Evolutionary conservation across 768 basidiomycete species (phyloP), one percentile per base, ranked within the genome.

Genomic region (Auriscalpium orientale): DNA sequence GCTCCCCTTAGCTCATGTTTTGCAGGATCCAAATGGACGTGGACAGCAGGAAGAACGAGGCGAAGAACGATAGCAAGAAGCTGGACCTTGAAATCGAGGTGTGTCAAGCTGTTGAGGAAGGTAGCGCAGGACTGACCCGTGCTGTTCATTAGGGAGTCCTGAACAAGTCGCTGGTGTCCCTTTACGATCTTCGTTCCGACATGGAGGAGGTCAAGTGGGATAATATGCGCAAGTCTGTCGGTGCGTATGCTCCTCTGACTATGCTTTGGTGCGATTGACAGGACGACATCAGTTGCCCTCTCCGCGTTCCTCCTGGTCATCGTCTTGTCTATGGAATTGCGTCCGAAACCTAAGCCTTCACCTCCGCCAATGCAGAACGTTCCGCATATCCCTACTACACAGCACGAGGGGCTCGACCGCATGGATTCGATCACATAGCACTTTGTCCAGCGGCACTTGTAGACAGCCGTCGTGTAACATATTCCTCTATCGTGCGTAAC

Each of bases 21-120:
- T 54, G 37, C 57, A 97, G 94, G 65, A 91, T 95, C 51, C 94
- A 98, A 70, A 93, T 98, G 85, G 97, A 99, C 55, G 77, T 98
- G 57, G 92, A 95, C 65, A 93, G 85, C 59, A 79, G 95, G 56
- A 98, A 94, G 75, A 91, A 88, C 61, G 97, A 98, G 67, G 81
- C 85, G 13, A 87, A 85, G 65, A 77, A 84, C 1, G 94, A 98
- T 51, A 65, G 90, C 57, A 95, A 94, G 70, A 79, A 78, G 53
- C 84, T 87, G 62, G 93, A 93, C 63, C 88, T 98, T 57, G 73
- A 75, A 37, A 91, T 95, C 40, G 91, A 93, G 79, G 90, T 88
- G 44, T 18, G 74, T 67, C 4, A 20, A 49, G 54, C 51, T 28
- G 8, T 46, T 35, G 21, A 22, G 55, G 51, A 49, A 51, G 11